These are phyloP conservation scores for Lichina pygmaea DNA, from an alignment of 495 filamentous ascomycete genomes.

Conservation along the genomic window DNA sequence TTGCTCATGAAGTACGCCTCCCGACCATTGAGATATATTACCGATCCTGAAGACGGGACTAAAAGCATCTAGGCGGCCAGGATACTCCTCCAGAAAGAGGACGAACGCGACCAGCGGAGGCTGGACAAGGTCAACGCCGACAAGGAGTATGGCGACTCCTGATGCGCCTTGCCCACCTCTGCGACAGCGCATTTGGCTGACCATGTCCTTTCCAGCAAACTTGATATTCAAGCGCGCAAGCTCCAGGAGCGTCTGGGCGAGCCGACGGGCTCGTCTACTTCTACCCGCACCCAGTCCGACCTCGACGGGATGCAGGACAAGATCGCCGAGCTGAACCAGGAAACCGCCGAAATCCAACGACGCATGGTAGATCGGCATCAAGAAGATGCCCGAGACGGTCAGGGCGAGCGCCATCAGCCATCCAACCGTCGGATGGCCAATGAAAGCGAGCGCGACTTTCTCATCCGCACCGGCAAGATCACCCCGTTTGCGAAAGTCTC, in stretches of 20 bases:
- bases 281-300: constrained; percentile 28
- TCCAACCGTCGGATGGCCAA: constrained; percentile 30
- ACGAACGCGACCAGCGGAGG: constrained; percentile 67
- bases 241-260: constrained; percentile 22
- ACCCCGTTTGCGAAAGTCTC: constrained; percentile 68
- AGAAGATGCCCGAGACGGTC: constrained; percentile 17
- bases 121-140: constrained; percentile 45
- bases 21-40: not conserved
- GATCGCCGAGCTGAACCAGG: constrained; percentile 30
- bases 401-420: constrained; percentile 3
- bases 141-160: constrained; percentile 19
- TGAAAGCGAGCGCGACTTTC: constrained; percentile 64
- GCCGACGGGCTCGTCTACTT: constrained; percentile 18
- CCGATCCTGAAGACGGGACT: not conserved
- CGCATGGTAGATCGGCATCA: constrained; percentile 50
- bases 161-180: too few species aligned
- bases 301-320: constrained; percentile 32
- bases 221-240: constrained; percentile 20
- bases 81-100: constrained; percentile 51
- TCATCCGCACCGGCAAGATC: constrained; percentile 91
- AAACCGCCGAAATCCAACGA: constrained; percentile 48
- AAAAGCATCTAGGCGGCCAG: constrained; percentile 33
- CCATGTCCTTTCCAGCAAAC: constrained; percentile 10
- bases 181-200: too few species aligned
- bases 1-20: constrained; percentile 22